phyloP scores from a whole-genome alignment of 106 monocot species.

The Platanthera guangdongensis region DNA sequence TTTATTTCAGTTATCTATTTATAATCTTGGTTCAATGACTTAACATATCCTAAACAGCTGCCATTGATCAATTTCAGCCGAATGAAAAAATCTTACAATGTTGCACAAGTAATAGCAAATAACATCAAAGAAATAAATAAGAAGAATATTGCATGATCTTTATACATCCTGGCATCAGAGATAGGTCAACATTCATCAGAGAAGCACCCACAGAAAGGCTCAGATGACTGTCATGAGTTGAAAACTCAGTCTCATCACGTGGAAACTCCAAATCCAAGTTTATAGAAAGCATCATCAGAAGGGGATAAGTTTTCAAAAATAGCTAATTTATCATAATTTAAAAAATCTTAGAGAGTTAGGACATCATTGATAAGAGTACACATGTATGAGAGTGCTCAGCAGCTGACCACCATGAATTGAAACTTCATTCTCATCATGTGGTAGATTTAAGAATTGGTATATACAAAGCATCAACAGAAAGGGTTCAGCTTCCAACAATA shows the following conservation, averaged over 20 bases:
- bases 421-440: too few species aligned
- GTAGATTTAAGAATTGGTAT: too few species aligned
- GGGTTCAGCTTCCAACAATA: too few species aligned
- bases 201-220: slow-evolving; percentile 14
- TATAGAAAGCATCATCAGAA: neutral
- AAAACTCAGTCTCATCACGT: slow-evolving; percentile 22
- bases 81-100: neutral
- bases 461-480: too few species aligned
- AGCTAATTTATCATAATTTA: neutral
- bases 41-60: too few species aligned
- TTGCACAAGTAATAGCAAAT: slow-evolving; percentile 13
- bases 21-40: too few species aligned
- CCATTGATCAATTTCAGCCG: neutral
- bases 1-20: too few species aligned
- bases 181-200: slow-evolving; percentile 17
- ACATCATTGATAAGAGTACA: too few species aligned
- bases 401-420: too few species aligned
- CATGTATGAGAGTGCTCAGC: too few species aligned
- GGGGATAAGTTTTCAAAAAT: neutral
- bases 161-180: neutral
- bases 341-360: too few species aligned
- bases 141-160: neutral
- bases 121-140: neutral
- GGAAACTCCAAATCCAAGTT: neutral
- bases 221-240: slow-evolving; percentile 38